These are phyloP conservation scores for Cryptococcus depauperatus DNA, from an alignment of 1,284 basidiomycete species.

Conservation along the genomic window DNA sequence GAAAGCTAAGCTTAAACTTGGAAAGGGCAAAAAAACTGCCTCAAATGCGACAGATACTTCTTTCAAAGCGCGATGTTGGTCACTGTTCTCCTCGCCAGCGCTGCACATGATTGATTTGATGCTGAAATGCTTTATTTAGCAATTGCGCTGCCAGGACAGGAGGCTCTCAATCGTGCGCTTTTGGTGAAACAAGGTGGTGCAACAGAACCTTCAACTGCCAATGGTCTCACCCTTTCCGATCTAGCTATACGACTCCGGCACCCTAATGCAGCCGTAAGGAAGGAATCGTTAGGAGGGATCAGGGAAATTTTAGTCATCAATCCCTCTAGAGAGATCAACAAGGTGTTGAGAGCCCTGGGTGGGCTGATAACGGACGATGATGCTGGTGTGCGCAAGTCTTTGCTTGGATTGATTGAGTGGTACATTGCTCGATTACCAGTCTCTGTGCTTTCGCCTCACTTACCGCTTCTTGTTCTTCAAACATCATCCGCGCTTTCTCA, in stretches of 20 bases:
- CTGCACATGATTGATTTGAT: not conserved
- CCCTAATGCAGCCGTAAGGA: constrained; percentile 65
- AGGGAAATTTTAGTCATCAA: constrained; percentile 66
- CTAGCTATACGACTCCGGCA: constrained; percentile 74
- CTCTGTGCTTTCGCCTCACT: constrained; percentile 63
- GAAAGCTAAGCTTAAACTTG: constrained; percentile 95
- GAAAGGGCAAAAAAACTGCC: constrained; percentile 78
- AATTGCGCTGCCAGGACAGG: constrained; percentile 81
- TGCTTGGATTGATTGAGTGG: constrained; percentile 54
- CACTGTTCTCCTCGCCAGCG: not conserved
- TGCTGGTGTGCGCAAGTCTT: constrained; percentile 45
- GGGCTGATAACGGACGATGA: constrained; percentile 72
- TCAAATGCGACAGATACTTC: constrained; percentile 88
- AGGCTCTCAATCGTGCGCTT: constrained; percentile 40
- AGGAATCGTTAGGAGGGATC: constrained; percentile 73
- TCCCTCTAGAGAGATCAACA: constrained; percentile 54
- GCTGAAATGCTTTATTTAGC: constrained; percentile 51
- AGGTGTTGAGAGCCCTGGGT: constrained; percentile 60
- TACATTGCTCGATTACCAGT: constrained; percentile 54
- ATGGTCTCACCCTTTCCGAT: constrained; percentile 69
- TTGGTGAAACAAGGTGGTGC: constrained; percentile 11
- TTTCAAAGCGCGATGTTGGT: constrained; percentile 80
- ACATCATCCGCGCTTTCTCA: constrained; percentile 85
- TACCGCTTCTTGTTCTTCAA: constrained; percentile 68
- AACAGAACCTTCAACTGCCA: constrained; percentile 64